Percentiles rank a stretch among this genome's conserved stretches.
Evolutionary conservation across 805 yeast genomes (phyloP).

Genomic region (Candida saitoana): DNA sequence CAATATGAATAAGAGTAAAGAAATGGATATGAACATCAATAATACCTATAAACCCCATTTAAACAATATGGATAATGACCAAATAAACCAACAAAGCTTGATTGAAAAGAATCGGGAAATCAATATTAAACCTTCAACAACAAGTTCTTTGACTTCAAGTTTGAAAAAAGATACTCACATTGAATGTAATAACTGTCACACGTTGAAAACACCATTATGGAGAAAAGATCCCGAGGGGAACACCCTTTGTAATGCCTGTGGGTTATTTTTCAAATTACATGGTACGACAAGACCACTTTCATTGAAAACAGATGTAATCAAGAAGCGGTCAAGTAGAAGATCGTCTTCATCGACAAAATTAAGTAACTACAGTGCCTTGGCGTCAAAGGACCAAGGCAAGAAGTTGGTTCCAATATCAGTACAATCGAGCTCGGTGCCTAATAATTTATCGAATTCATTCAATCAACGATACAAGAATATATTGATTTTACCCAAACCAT

Average conservation of each 20-base stretch:
- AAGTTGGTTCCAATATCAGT: constrained; percentile 47
- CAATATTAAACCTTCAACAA: neutral
- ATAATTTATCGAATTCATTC: neutral
- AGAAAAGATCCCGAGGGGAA: constrained; percentile 56
- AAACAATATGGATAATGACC: constrained; percentile 5
- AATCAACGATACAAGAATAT: constrained; percentile 13
- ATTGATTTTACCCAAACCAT: constrained; percentile 39
- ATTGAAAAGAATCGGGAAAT: neutral
- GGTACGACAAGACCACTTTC: constrained; percentile 61
- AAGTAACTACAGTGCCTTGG: neutral
- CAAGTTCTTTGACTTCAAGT: neutral
- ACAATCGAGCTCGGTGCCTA: constrained; percentile 7
- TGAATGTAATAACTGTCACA: constrained; percentile 56
- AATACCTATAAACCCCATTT: neutral
- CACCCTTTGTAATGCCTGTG: constrained; percentile 63
- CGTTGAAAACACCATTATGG: constrained; percentile 61
- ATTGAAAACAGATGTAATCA: constrained; percentile 53
- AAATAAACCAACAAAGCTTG: constrained; percentile 1
- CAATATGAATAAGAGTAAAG: neutral
- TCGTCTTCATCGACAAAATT: constrained; percentile 8
- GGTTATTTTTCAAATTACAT: constrained; percentile 55
- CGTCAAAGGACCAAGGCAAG: neutral
- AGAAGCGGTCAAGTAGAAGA: constrained; percentile 49
- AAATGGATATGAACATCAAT: neutral
- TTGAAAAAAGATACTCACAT: constrained; percentile 14